Evolutionary conservation across 495 filamentous ascomycete genomes (phyloP), one percentile per base, ranked within the genome.

Genomic region (Elaphomyces granulatus): DNA sequence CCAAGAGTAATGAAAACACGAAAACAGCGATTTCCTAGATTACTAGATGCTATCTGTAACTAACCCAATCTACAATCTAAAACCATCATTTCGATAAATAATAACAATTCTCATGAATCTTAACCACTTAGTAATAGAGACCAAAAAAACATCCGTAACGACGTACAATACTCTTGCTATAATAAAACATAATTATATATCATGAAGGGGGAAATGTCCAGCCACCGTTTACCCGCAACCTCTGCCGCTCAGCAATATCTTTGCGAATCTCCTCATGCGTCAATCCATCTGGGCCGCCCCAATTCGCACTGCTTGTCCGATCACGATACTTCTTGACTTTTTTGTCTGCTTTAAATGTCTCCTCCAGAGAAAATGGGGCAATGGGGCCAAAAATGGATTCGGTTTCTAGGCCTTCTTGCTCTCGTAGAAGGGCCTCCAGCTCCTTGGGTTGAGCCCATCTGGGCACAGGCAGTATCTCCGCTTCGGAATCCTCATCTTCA

Each of bases 241-340:
- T 76, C 56, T 88, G 79, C 46, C 87, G 72, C 37, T 80, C 86
- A 39, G 81, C 81, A 40, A 78, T 55, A 63, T 99, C 88, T 45
- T 70, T 77, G 32, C 75, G 63, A 45, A 92, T 80, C 51, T 83
- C 90, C 40, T 93, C 90, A 49, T 87, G 80, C 3, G 87, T 96
- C 52, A 99, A 61, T 42, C 76, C 70, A 63, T 99, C 90, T n/a
- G 76, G 58, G 9, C 81, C 78, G 12, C 59, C 59, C 90, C 90
- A 99, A 57, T 93, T 90, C 6, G 90, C 92, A 55, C 85, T 93
- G 46, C 82, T 90, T 21, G 87, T 94, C 16, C 90, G 66, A 19
- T 79, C 77, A 17, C 92, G 71, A 65, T 93, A 96, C 55, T 81
- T 79, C 60, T 83, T 79, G 58, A 80, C 74, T 45, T 81, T 70